These are phyloP conservation scores for Alternaria conjuncta DNA, from an alignment of 2,329 filamentous ascomycete species.

Conservation along the genomic window DNA sequence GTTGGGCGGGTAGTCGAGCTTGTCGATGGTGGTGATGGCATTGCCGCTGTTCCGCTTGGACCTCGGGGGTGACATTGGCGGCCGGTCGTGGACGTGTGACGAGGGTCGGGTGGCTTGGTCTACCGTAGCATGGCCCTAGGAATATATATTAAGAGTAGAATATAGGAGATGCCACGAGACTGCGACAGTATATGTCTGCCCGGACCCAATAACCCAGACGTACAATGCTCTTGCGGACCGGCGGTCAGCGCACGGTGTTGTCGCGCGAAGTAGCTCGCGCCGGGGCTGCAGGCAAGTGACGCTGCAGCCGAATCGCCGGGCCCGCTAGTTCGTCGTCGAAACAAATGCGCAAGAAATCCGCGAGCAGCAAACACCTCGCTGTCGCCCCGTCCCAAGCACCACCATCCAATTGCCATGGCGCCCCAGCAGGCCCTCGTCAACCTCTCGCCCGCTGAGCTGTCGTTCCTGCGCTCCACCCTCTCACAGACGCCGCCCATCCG, in stretches of 20 bases:
- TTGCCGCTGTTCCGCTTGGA: slow-evolving; percentile 42
- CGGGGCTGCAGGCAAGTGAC: slow-evolving; percentile 17
- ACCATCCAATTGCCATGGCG: slow-evolving; percentile 32
- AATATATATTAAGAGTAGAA: background rate
- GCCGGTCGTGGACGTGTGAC: slow-evolving; percentile 25
- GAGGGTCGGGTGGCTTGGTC: slow-evolving; percentile 20
- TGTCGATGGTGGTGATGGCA: slow-evolving; percentile 51
- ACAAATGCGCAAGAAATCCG: slow-evolving; percentile 15
- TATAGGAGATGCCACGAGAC: background rate
- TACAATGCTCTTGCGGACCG: background rate
- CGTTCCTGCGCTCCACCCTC: slow-evolving; percentile 90
- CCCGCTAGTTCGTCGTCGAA: slow-evolving; percentile 17
- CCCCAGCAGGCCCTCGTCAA: slow-evolving; percentile 64
- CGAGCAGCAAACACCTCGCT: slow-evolving; percentile 10
- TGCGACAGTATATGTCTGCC: background rate
- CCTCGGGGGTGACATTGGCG: slow-evolving; percentile 39
- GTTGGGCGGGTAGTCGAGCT: slow-evolving; percentile 56
- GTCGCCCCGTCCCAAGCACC: slow-evolving; percentile 10
- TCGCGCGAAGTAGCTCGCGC: slow-evolving; percentile 26
- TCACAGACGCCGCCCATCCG: slow-evolving; percentile 82
- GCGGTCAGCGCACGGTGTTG: slow-evolving; percentile 33
- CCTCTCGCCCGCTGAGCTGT: slow-evolving; percentile 93
- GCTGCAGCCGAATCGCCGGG: slow-evolving; percentile 28
- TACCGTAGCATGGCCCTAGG: slow-evolving; percentile 7
- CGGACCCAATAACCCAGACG: background rate